Base-by-base conservation (phyloP, 805 yeast species). In the Groenewaldozyma salmanticensis region DNA sequence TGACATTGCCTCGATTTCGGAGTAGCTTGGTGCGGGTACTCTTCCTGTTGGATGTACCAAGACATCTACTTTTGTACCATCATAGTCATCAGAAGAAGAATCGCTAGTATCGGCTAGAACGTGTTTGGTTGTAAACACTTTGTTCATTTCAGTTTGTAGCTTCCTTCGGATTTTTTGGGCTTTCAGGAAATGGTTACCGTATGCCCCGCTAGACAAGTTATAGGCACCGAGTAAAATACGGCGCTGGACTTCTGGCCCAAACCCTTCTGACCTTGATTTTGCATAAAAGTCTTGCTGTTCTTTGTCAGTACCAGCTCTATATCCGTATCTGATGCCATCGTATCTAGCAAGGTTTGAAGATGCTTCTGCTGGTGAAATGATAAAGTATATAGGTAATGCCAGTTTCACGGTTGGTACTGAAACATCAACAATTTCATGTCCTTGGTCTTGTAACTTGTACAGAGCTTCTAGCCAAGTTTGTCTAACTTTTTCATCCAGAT, bases 331-430 rank as follows among this genome's bases (percentile, higher is more conserved):
- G 17, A 88, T 65, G 2, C 98, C 98, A 60, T 92, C 98, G 55
- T 72, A 92, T 24, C 96, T 68, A 1, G 96, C 74, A 37, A 92
- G 68, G 55, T 92, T 92, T 0, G 97, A 90, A 1, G 94, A 79
- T 0, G 96, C 97, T 55, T 92, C 98, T 0, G 96, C 82, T 0
- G 96, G 82, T 1, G 92, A 88, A 29, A 94, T 52, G 0, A 95
- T 82, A 57, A 83, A 90, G 60, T 92, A 92, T 0, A 86, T 74
- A 21, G 94, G 87, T 15, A 92, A 61, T 20, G 88, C 71, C 40
- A 69, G 62, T 43, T 71, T 71, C 6, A 87, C 62, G 0, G 81
- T 65, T 4, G 95, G 94, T 0, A 90, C 57, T 0, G 92, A 77
- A 1, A 92, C 75, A 0, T 78, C 70, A 15, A 67, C 64, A 1